phyloP scores from a whole-genome alignment of 2,329 filamentous ascomycete species.

The Cladobotryum protrusum region DNA sequence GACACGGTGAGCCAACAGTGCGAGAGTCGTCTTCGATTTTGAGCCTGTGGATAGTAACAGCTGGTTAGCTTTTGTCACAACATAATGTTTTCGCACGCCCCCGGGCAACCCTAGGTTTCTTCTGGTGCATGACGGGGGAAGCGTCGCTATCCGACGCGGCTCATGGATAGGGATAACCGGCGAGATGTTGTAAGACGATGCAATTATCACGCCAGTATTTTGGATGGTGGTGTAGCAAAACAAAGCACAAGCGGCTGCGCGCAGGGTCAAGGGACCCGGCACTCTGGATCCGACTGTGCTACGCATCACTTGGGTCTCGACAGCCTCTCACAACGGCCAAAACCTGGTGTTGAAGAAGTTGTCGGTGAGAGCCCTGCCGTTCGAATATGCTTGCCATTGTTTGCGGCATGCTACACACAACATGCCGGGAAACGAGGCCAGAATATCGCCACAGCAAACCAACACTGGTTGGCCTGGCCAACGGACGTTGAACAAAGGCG shows the following conservation, averaged over 20 bases:
- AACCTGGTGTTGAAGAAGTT: too few relatives aligned
- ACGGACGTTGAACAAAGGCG: too few relatives aligned
- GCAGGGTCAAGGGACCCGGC: constrained; percentile 6
- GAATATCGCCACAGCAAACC: too few relatives aligned
- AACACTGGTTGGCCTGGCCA: too few relatives aligned
- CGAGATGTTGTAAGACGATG: neutral
- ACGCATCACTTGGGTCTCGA: neutral
- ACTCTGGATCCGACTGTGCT: constrained; percentile 7
- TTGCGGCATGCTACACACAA: neutral
- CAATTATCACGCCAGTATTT: neutral
- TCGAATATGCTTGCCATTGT: neutral
- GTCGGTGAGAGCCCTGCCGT: neutral
- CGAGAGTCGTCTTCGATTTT: constrained; percentile 46
- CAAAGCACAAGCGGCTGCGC: neutral
- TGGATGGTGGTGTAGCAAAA: neutral
- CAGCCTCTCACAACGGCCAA: neutral
- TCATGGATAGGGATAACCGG: neutral
- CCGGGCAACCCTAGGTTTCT: too few relatives aligned
- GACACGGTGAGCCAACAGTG: constrained; percentile 31
- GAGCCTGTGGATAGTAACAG: constrained; percentile 36
- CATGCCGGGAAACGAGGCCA: neutral
- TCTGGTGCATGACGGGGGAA: too few relatives aligned
- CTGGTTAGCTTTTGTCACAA: neutral
- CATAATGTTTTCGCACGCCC: too few relatives aligned
- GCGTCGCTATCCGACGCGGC: too few relatives aligned